Percentiles rank a stretch among this genome's conserved stretches.
phyloP scores from a whole-genome alignment of 257 asterid genomes.

The Rauvolfia tetraphylla region DNA sequence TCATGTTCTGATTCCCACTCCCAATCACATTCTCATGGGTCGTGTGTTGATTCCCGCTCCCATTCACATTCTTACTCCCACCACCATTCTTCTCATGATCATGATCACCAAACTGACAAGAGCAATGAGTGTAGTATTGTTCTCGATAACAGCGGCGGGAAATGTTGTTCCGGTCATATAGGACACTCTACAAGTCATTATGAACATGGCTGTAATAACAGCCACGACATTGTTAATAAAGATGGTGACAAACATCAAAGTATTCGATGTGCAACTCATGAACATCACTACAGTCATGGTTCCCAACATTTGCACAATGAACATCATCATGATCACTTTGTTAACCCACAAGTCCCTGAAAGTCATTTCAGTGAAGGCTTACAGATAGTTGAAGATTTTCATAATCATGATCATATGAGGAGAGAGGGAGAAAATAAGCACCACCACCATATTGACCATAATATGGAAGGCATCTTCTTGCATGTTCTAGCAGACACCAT shows the following conservation, averaged over 20 bases:
- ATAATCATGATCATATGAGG: slow-evolving; percentile 26
- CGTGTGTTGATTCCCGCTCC: slow-evolving; percentile 55
- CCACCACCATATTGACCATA: slow-evolving; percentile 92
- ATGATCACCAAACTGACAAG: slow-evolving; percentile 23
- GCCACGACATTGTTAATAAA: background rate
- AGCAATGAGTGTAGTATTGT: slow-evolving; percentile 25
- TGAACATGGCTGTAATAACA: slow-evolving; percentile 10
- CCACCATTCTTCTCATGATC: slow-evolving; percentile 24
- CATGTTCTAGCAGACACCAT: slow-evolving; percentile 94
- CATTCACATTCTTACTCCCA: slow-evolving; percentile 26
- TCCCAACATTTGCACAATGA: slow-evolving; percentile 14
- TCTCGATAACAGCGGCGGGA: slow-evolving; percentile 28
- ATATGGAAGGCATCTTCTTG: slow-evolving; percentile 97
- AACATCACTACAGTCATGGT: slow-evolving; percentile 24
- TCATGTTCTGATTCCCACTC: slow-evolving; percentile 18
- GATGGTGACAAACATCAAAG: slow-evolving; percentile 6
- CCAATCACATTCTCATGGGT: slow-evolving; percentile 27
- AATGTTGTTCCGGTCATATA: slow-evolving; percentile 26
- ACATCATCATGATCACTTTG: slow-evolving; percentile 18
- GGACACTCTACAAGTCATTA: slow-evolving; percentile 22
- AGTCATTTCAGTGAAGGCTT: slow-evolving; percentile 1
- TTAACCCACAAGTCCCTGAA: slow-evolving; percentile 16
- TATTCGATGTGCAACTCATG: slow-evolving; percentile 8
- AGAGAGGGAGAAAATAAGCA: slow-evolving; percentile 28
- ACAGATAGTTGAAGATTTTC: slow-evolving; percentile 19